Evolutionary conservation across 352 stramenopile species (phyloP).

Genomic region (Achlya hypogyna): DNA sequence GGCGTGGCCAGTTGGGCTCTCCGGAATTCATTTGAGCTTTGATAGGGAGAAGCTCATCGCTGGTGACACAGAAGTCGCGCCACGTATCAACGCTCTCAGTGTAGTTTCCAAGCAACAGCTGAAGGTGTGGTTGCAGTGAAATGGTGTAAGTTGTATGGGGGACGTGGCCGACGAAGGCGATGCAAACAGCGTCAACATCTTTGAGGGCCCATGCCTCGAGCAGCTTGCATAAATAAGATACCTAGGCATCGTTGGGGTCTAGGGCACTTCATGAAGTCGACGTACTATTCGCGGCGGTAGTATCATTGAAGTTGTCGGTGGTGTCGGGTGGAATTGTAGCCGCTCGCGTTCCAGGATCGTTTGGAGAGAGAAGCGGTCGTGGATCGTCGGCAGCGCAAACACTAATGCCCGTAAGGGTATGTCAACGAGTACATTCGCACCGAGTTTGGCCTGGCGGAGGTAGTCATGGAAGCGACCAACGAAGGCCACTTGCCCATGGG

Average conservation of each 20-base stretch:
- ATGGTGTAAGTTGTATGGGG: conserved; percentile 16
- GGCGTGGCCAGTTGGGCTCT: conserved; percentile 55
- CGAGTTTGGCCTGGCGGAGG: conserved; percentile 46
- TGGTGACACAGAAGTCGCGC: conserved; percentile 12
- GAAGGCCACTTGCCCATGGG: conserved; percentile 57
- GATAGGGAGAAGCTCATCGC: conserved; percentile 49
- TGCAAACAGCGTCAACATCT: conserved; percentile 13
- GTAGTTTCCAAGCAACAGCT: background rate
- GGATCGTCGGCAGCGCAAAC: conserved; percentile 60
- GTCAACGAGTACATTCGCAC: background rate
- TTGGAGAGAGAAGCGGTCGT: conserved; percentile 56
- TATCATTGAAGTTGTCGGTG: conserved; percentile 10
- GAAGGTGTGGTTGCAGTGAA: conserved; percentile 9
- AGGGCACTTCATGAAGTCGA: conserved; percentile 38
- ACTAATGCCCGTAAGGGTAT: conserved; percentile 22
- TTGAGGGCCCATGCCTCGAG: conserved; percentile 20
- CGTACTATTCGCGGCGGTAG: conserved; percentile 35
- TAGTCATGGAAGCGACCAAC: conserved; percentile 68
- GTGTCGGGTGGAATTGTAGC: conserved; percentile 41
- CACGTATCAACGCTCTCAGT: background rate
- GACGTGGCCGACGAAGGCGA: conserved; percentile 20
- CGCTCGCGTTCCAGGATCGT: conserved; percentile 67
- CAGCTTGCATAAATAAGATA: conserved; percentile 13
- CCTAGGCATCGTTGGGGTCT: conserved; percentile 42
- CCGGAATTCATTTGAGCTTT: conserved; percentile 72